Evolutionary conservation across 306 rosid species (phyloP).

Genomic region (Pterocarpus macrocarpus): DNA sequence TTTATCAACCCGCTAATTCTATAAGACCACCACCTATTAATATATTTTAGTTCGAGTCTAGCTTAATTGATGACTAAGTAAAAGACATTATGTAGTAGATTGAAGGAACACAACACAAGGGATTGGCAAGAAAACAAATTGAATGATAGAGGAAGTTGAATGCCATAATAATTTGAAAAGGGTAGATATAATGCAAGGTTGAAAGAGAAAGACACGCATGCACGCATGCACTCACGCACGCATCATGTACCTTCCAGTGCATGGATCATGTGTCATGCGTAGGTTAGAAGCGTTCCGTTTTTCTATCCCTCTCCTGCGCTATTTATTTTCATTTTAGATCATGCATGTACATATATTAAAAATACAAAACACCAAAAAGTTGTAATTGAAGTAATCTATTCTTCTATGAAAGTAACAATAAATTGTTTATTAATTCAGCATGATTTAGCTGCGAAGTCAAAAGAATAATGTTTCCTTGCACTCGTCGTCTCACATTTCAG

Average conservation of each 20-base stretch:
- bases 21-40: neutral
- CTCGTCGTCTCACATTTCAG: too few relatives aligned
- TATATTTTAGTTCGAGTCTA: neutral
- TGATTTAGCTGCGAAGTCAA: too few relatives aligned
- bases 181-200: neutral
- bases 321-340: too few relatives aligned
- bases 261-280: conserved; percentile 18
- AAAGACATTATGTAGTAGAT: neutral
- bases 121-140: neutral
- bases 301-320: too few relatives aligned
- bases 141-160: neutral
- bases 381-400: neutral
- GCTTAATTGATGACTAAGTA: conserved; percentile 1
- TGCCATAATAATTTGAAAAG: neutral
- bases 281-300: neutral
- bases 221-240: conserved; percentile 46
- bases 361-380: neutral
- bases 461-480: too few relatives aligned
- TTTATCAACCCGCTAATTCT: neutral
- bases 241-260: conserved; percentile 26
- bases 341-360: neutral
- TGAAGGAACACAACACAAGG: neutral
- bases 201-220: conserved; percentile 21
- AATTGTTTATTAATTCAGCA: too few relatives aligned
- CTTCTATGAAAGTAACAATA: too few relatives aligned